Conservation (phyloP, 75 land plant genomes). For the Sequoiadendron giganteum region DNA sequence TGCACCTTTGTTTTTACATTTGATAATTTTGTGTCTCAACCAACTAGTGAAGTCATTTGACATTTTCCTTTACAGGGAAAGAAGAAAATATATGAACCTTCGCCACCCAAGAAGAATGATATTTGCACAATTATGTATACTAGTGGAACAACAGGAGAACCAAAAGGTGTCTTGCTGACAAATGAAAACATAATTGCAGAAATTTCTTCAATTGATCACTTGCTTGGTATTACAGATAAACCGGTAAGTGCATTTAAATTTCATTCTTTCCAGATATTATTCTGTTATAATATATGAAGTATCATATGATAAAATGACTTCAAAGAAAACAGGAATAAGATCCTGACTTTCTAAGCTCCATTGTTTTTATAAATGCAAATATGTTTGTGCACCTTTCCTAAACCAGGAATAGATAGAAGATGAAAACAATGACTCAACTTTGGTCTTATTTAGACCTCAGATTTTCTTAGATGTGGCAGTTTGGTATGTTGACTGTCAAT, state of each 20-base stretch:
- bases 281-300: neutral
- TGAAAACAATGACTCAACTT: neutral
- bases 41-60: neutral
- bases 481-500: neutral
- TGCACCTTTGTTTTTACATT: neutral
- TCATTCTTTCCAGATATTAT: too few relatives aligned
- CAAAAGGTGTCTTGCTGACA: constrained; percentile 87
- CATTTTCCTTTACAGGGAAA: constrained; percentile 44
- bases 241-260: constrained; percentile 28
- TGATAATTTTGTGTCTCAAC: neutral
- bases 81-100: constrained; percentile 35
- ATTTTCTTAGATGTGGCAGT: neutral
- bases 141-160: constrained; percentile 99
- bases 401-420: neutral
- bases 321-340: neutral
- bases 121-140: constrained; percentile 97
- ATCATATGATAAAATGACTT: neutral
- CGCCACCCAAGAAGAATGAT: constrained; percentile 60
- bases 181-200: constrained; percentile 67
- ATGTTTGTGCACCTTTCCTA: neutral
- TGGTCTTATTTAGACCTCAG: neutral
- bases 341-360: neutral
- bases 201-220: constrained; percentile 36
- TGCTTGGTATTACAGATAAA: constrained; percentile 44
- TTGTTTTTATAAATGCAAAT: neutral